phyloP scores from a whole-genome alignment of 2,329 filamentous ascomycete species.

The Aspergillus melleus region DNA sequence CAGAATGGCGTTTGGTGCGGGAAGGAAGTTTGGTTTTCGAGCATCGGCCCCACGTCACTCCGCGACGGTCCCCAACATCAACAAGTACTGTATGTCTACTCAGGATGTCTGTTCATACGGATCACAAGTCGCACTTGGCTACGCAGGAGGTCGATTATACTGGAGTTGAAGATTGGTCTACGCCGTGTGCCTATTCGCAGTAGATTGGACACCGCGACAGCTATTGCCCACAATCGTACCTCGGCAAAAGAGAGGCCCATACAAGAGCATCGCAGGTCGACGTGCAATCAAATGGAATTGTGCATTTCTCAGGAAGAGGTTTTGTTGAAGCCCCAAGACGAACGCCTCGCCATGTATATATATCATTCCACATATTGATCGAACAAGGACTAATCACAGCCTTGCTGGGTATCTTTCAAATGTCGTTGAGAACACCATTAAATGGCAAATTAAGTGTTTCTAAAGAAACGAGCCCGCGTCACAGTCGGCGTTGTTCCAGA shows the following conservation, averaged over 20 bases:
- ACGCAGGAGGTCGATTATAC: too few relatives aligned
- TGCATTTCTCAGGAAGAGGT: slow-evolving; percentile 2
- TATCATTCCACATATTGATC: slow-evolving; percentile 8
- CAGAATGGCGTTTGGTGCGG: slow-evolving; percentile 23
- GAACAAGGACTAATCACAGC: slow-evolving; percentile 5
- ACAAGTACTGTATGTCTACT: too few relatives aligned
- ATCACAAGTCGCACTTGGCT: too few relatives aligned
- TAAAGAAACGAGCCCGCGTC: not conserved
- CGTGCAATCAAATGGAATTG: not conserved
- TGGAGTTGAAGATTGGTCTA: too few relatives aligned
- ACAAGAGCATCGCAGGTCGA: not conserved
- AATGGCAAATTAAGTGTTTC: not conserved
- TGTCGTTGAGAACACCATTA: slow-evolving; percentile 21
- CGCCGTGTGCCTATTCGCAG: not conserved
- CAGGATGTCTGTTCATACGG: not conserved
- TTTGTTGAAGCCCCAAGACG: slow-evolving; percentile 29
- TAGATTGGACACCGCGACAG: not conserved
- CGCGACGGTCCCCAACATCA: not conserved
- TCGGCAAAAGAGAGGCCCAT: not conserved
- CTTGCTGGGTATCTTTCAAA: slow-evolving; percentile 14
- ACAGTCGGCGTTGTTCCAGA: not conserved
- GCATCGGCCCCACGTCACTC: slow-evolving; percentile 28
- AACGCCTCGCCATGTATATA: slow-evolving; percentile 15
- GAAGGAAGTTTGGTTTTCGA: slow-evolving; percentile 12
- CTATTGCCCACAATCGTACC: not conserved